Conservation (phyloP, 768 basidiomycete genomes). For the Hygrophoropsis aurantiaca region DNA sequence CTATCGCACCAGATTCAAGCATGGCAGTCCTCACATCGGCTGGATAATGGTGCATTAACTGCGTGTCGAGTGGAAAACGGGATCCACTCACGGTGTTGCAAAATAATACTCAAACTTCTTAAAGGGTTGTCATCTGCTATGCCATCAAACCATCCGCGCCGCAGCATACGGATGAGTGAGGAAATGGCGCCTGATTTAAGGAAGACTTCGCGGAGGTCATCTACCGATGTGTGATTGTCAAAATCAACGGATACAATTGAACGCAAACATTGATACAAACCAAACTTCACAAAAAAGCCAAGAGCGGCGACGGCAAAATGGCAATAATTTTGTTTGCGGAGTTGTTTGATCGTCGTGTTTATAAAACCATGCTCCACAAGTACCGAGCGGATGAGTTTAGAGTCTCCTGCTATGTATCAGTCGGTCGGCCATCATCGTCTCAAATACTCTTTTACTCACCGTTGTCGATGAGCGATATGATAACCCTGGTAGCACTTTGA, state of each 20-base stretch:
- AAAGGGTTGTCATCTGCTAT: slow-evolving; percentile 25
- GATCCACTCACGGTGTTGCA: slow-evolving; percentile 18
- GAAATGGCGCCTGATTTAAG: slow-evolving; percentile 1
- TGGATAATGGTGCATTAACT: slow-evolving; percentile 8
- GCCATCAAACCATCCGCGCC: slow-evolving; percentile 27
- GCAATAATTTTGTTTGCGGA: slow-evolving; percentile 14
- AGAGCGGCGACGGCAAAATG: slow-evolving; percentile 20
- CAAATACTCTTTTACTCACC: neutral
- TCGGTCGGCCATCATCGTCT: neutral
- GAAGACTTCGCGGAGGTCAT: slow-evolving; percentile 13
- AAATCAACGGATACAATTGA: neutral
- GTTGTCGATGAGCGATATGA: slow-evolving; percentile 18
- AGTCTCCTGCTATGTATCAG: slow-evolving; percentile 3
- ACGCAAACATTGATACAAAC: slow-evolving; percentile 12
- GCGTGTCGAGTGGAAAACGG: neutral
- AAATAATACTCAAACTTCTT: slow-evolving; percentile 12
- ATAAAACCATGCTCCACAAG: slow-evolving; percentile 16
- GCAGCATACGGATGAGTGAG: slow-evolving; percentile 20
- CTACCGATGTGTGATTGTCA: slow-evolving; percentile 7
- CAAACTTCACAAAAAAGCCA: slow-evolving; percentile 14
- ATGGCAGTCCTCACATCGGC: slow-evolving; percentile 11
- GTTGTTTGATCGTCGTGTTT: slow-evolving; percentile 12
- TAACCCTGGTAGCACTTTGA: slow-evolving; percentile 15
- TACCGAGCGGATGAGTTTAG: slow-evolving; percentile 7
- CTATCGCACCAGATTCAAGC: slow-evolving; percentile 13